Base-by-base conservation (phyloP, 495 filamentous ascomycete species). In the Penicillium antarcticum region DNA sequence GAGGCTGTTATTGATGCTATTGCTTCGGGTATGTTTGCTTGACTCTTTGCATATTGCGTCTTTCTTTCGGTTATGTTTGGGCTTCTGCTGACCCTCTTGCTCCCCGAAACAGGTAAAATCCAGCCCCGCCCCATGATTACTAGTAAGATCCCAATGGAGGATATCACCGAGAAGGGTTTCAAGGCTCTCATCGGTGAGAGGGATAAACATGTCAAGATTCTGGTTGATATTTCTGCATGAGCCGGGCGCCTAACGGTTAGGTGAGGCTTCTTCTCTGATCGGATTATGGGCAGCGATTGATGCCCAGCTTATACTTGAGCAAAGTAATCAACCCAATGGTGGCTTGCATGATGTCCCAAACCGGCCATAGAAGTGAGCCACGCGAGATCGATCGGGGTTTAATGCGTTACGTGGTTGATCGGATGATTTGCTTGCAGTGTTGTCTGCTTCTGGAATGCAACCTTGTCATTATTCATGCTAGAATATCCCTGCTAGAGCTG, bases 151-250 rank as follows among this genome's bases (percentile, higher is more conserved):
- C 50, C 62, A 9, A 46, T 84, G 56, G 70, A 78, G 34, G 70
- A 80, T 17, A 74, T 84, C 23, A 74, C 71, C 38, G 74, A 79
- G 52, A 72, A 76, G 44, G 81, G 79, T 1, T 79, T 83, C 55
- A 69, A 74, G 63, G 65, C 73, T 18, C 67, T 83, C 44, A 73
- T 80, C 38, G 64, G 73, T 17, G 74, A 81, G 29, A 81, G 76
- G 49, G 76, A 80, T 45, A 74, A 73, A 19, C 79, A 83, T 60
- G 74, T 82, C 24, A 83, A 83, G 58, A 75, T 83, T 24, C 54
- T 84, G 47, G 76, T 62, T 12, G 58, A 59, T 14, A 44, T 61
- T 14, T 58, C 38, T 40, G 46, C 44, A 31, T 58, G 31, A 40
- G 19, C 23, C 35, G 39, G 7, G 17, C 16, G 26, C 26, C 26